Percentiles rank a stretch among this genome's conserved stretches.
Conservation (phyloP, 106 monocot species). For the Vanilla planifolia region DNA sequence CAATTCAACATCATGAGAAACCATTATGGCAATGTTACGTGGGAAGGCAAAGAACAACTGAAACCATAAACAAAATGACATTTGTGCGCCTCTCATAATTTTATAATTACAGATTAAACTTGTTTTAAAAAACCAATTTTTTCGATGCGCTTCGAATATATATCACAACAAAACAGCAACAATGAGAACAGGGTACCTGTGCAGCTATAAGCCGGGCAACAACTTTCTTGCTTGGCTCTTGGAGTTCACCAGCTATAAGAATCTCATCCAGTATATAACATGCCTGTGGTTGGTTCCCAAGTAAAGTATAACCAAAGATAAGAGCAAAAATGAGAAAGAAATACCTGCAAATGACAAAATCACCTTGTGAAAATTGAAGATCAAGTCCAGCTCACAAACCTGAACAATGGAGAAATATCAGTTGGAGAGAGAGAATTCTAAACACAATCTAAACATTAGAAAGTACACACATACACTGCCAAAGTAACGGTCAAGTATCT, state of each 20-base stretch:
- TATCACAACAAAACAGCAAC: background rate
- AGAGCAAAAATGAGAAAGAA: background rate
- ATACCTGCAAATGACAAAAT: background rate
- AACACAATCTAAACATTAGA: background rate
- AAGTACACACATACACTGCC: slow-evolving; percentile 57
- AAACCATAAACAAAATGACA: too few species aligned
- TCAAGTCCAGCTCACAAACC: slow-evolving; percentile 98
- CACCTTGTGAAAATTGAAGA: slow-evolving; percentile 98
- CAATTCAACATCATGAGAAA: too few species aligned
- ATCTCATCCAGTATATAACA: slow-evolving; percentile 87
- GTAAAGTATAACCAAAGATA: background rate
- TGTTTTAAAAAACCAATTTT: too few species aligned
- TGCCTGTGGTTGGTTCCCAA: slow-evolving; percentile 45
- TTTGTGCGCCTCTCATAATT: too few species aligned
- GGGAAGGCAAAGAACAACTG: too few species aligned
- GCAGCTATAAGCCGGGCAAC: slow-evolving; percentile 68
- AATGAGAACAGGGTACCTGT: slow-evolving; percentile 30
- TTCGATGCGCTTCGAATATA: too few species aligned
- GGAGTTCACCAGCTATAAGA: slow-evolving; percentile 86
- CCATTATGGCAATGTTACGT: too few species aligned
- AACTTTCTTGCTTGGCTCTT: slow-evolving; percentile 87
- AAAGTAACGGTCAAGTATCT: slow-evolving; percentile 87
- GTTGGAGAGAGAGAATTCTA: background rate
- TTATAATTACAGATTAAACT: too few species aligned
- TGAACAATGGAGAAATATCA: slow-evolving; percentile 17